These are phyloP conservation scores for Yamadazyma dushanensis DNA, from an alignment of 1,139 yeast species.

Conservation along the genomic window DNA sequence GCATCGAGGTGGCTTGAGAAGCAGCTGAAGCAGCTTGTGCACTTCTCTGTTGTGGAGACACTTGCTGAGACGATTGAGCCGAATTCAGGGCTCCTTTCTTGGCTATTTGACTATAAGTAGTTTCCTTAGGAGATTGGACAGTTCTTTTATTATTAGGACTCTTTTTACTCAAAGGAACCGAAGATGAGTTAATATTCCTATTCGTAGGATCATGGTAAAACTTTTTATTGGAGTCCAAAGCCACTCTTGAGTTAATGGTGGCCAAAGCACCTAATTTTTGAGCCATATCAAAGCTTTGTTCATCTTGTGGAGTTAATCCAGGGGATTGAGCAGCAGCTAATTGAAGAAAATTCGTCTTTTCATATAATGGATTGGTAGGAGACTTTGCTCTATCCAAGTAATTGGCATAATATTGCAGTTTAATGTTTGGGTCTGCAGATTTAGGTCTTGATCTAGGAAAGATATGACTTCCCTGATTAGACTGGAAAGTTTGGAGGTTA, in stretches of 20 bases:
- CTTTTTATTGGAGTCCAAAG: constrained; percentile 55
- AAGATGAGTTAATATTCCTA: constrained; percentile 36
- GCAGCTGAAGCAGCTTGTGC: no score
- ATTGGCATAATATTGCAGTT: constrained; percentile 1
- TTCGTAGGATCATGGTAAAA: constrained; percentile 32
- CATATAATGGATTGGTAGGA: constrained; percentile 47
- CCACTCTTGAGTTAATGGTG: constrained; percentile 61
- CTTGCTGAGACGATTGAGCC: no score
- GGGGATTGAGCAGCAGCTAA: constrained; percentile 36
- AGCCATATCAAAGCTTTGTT: constrained; percentile 38
- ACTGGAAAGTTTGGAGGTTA: constrained; percentile 12
- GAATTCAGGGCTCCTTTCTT: neutral
- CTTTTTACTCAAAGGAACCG: constrained; percentile 32
- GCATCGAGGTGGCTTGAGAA: constrained; percentile 42
- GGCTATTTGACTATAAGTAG: neutral
- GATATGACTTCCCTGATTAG: constrained; percentile 22
- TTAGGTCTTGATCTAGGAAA: constrained; percentile 40
- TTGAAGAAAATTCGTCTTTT: constrained; percentile 46
- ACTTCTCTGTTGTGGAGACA: no score
- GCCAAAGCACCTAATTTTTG: constrained; percentile 63
- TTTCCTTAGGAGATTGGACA: constrained; percentile 3
- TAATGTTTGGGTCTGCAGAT: constrained; percentile 39
- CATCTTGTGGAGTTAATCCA: constrained; percentile 13
- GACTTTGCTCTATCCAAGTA: constrained; percentile 39
- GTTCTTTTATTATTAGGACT: constrained; percentile 17